Conservation (phyloP, 139 green algal genomes). For the Chlamydomonas sphaeroides region DNA sequence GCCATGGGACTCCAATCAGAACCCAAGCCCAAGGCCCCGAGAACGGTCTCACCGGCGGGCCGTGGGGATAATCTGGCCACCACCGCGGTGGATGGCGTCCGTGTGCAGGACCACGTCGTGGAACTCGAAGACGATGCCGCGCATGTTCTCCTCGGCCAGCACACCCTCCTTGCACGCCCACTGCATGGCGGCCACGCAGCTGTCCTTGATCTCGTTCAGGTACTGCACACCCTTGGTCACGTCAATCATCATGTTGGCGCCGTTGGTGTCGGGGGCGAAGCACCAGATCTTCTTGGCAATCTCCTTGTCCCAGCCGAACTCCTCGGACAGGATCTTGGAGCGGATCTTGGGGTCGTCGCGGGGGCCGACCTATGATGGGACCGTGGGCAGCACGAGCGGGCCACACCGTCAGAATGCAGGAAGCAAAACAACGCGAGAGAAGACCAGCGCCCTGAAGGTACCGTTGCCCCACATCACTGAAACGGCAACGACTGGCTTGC, state of each 20-base stretch:
- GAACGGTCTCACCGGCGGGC: constrained; percentile 52
- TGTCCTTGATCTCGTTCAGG: constrained; percentile 99
- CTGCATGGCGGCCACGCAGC: constrained; percentile 95
- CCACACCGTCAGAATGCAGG: too few species aligned
- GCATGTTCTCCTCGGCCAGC: constrained; percentile 99
- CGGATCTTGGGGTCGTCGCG: constrained; percentile 94
- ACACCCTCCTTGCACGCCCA: constrained; percentile 98
- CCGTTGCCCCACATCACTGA: too few species aligned
- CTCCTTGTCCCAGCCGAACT: constrained; percentile 99
- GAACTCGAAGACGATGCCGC: constrained; percentile 94
- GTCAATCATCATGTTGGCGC: constrained; percentile 97
- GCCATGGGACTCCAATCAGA: too few species aligned
- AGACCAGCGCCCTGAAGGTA: too few species aligned
- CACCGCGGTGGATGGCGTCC: constrained; percentile 98
- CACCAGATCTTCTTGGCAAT: constrained; percentile 99
- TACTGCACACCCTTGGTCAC: constrained; percentile 99
- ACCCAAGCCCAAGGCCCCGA: too few species aligned
- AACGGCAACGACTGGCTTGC: too few species aligned
- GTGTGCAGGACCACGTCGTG: constrained; percentile 97
- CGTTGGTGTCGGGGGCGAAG: constrained; percentile 98
- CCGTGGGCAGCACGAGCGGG: too few species aligned
- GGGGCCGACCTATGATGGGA: constrained; percentile 85
- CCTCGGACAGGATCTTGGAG: constrained; percentile 89
- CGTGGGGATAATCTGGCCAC: constrained; percentile 99
- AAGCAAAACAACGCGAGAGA: too few species aligned